A percentile compares a stretch with the other conserved stretches of the same genome.
Evolutionary conservation across 2,329 filamentous ascomycete species (phyloP).

Genomic region (Penicillium expansum): DNA sequence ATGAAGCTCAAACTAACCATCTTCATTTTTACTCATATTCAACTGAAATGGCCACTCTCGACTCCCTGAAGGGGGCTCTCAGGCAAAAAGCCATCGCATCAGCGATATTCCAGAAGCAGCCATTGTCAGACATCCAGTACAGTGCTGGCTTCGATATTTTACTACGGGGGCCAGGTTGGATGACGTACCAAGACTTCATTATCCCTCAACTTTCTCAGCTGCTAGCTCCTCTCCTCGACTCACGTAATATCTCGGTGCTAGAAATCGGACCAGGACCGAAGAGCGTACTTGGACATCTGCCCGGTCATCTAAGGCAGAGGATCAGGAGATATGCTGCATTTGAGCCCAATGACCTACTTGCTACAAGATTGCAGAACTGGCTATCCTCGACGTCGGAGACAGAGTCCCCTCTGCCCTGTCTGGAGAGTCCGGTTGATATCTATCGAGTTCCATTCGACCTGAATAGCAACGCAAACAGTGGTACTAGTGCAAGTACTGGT

Average conservation of each 20-base stretch:
- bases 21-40: not conserved
- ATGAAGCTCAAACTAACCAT: not conserved
- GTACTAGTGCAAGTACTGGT: slow-evolving; percentile 18
- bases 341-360: slow-evolving; percentile 53
- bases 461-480: slow-evolving; percentile 23
- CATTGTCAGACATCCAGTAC: slow-evolving; percentile 48
- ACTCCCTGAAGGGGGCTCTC: slow-evolving; percentile 43
- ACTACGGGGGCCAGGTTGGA: slow-evolving; percentile 22
- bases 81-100: not conserved
- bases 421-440: slow-evolving; percentile 7
- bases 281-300: slow-evolving; percentile 54
- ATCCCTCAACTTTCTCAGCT: slow-evolving; percentile 44
- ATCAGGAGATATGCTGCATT: slow-evolving; percentile 54
- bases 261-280: slow-evolving; percentile 60
- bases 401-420: slow-evolving; percentile 21
- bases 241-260: slow-evolving; percentile 52
- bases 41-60: slow-evolving; percentile 45
- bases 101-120: not conserved
- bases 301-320: slow-evolving; percentile 38
- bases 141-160: slow-evolving; percentile 50
- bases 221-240: slow-evolving; percentile 43
- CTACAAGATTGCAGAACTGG: slow-evolving; percentile 45
- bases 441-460: slow-evolving; percentile 9
- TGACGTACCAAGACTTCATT: slow-evolving; percentile 50
- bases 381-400: slow-evolving; percentile 32